Base-by-base conservation (phyloP, 2,329 filamentous ascomycete genomes). In the Davidsoniella australis region DNA sequence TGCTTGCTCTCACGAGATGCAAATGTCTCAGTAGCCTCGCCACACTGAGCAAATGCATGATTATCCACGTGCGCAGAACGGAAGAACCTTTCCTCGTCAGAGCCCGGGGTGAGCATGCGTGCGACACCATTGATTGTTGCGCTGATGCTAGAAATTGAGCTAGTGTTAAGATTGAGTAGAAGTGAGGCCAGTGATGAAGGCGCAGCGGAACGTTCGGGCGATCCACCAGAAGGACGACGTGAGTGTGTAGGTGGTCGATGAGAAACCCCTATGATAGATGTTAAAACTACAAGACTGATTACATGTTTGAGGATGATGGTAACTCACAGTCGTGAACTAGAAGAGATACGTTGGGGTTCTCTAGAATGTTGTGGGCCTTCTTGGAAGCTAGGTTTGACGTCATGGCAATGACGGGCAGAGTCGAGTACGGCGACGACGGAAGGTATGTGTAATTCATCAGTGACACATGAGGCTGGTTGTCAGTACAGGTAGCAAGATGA, bases 371-470 rank as follows among this genome's bases (percentile, higher is more conserved):
- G 57, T 78, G 75, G 26, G 79, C 86, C 67, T 89, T 91, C 57
- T 79, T 81, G 36, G 81, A 85, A 50, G 78, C 75, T 1, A 80
- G 78, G 57, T 86, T 86, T 42, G 83, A 93, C 50, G 91, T 96
- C 83, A 89, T 88, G 71, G 96, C 82, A 61, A 96, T 93, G 55
- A 87, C 82, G n/a, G 86, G 81, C n/a, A 68, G 66, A 47, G 72
- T 61, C 38, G 76, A 73, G 64, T 78, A 82, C 38, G 78, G 80
- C 14, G 83, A 85, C 5, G 73, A 78, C 38, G 87, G 82, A 18
- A 98, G 82, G 67, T 95, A 96, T 60, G 91, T 96, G 70, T 96
- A 96, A 70, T 94, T 95, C 91, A 98, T 98, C 56, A 98, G 78
- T 37, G 87, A 93, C 56, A 96, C 85, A 63, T 96, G 86, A 8